These are phyloP conservation scores for Tuber umbilicatum DNA, from an alignment of 495 filamentous ascomycete genomes.

Conservation along the genomic window DNA sequence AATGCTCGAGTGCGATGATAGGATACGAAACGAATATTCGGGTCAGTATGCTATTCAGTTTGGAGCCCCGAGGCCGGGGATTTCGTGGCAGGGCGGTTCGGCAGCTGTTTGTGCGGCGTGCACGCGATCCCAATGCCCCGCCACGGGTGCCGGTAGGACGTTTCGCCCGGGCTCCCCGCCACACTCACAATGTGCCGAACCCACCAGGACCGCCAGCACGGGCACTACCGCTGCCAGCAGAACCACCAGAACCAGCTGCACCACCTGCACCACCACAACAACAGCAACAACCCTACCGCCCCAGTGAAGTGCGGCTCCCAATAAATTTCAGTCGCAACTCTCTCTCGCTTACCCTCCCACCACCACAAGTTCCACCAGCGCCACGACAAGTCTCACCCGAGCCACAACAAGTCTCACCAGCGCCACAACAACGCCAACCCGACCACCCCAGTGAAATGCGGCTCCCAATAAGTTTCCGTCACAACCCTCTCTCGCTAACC, in stretches of 20 bases:
- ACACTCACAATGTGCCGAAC: background rate
- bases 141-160: background rate
- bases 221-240: too few species aligned
- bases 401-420: too few species aligned
- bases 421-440: background rate
- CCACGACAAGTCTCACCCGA: too few species aligned
- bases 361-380: background rate
- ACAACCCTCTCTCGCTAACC: background rate
- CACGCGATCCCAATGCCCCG: background rate
- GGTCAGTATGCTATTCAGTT: background rate
- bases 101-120: background rate
- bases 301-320: background rate
- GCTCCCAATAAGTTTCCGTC: background rate
- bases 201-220: too few species aligned
- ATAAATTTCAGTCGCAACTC: background rate
- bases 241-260: too few species aligned
- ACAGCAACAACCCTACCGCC: background rate
- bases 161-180: background rate
- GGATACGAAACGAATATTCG: background rate
- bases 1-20: background rate
- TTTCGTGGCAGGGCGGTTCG: background rate
- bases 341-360: background rate
- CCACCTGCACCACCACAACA: background rate
- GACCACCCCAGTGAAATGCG: background rate
- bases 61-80: background rate